These are phyloP conservation scores for Pichia scutulata DNA, from an alignment of 805 yeast genomes.

Conservation along the genomic window DNA sequence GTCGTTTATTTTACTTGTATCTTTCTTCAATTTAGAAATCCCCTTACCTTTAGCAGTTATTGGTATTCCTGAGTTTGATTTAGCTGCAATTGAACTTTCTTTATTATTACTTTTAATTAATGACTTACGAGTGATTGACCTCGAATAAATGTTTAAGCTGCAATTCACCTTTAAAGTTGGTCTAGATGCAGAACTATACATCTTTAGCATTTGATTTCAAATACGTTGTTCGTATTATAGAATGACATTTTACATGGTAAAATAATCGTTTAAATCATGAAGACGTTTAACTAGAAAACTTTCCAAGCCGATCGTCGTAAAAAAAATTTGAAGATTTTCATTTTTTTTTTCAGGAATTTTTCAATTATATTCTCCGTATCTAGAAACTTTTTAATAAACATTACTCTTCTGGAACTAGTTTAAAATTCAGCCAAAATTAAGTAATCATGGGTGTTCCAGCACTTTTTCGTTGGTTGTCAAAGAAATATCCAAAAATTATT, in stretches of 20 bases:
- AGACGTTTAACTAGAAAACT: neutral
- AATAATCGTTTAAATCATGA: neutral
- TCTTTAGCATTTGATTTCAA: neutral
- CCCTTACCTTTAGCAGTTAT: constrained; percentile 10
- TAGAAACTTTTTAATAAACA: neutral
- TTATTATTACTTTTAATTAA: constrained; percentile 2
- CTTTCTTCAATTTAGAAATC: constrained; percentile 11
- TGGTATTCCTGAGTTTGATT: neutral
- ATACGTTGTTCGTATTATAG: too few relatives aligned
- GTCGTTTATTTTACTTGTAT: constrained; percentile 8
- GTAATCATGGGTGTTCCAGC: constrained; percentile 90
- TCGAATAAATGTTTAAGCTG: neutral
- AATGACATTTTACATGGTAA: too few relatives aligned
- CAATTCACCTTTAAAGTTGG: neutral
- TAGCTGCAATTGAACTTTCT: constrained; percentile 1
- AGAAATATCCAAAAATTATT: constrained; percentile 89
- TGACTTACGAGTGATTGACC: constrained; percentile 11
- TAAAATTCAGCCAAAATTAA: neutral
- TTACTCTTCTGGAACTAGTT: neutral
- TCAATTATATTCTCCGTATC: neutral
- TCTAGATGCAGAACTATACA: neutral
- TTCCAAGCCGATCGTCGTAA: neutral
- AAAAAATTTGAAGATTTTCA: neutral
- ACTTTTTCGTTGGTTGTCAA: constrained; percentile 90
- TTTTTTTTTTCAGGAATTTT: neutral